Evolutionary conservation across 345 rosid genomes (phyloP).

Genomic region (Citrus hindsii): DNA sequence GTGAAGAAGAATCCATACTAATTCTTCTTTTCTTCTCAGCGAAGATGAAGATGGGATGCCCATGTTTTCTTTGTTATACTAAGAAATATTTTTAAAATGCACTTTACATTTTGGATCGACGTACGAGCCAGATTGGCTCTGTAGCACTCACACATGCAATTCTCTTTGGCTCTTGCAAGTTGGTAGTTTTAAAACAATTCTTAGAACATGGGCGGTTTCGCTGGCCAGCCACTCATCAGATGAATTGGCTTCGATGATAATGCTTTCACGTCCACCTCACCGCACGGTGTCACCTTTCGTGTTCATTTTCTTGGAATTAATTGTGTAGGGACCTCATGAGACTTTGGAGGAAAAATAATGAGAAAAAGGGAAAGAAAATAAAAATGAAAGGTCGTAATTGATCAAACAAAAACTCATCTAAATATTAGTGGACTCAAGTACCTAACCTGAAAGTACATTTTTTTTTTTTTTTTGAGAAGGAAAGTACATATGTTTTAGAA

Average conservation of each 20-base stretch:
- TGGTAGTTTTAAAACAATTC: background rate
- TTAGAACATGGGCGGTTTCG: background rate
- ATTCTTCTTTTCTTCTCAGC: too few species aligned
- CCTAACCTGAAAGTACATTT: background rate
- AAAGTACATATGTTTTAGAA: too few species aligned
- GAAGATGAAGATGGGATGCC: too few species aligned
- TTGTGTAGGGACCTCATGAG: background rate
- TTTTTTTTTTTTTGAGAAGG: too few species aligned
- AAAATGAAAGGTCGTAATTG: background rate
- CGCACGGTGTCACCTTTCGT: background rate
- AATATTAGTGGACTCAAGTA: background rate
- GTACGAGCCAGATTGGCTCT: background rate
- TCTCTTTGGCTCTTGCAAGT: background rate
- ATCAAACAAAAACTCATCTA: background rate
- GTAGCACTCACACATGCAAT: background rate
- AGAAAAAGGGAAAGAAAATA: background rate
- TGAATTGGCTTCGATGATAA: background rate
- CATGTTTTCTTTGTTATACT: too few species aligned
- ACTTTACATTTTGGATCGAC: too few species aligned
- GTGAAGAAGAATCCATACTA: too few species aligned
- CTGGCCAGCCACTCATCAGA: background rate
- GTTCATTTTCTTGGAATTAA: background rate
- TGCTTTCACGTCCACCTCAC: background rate
- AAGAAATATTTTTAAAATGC: too few species aligned
- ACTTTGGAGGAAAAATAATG: background rate